Evolutionary conservation across 345 rosid genomes (phyloP).

Genomic region (Euphorbia tirucalli): DNA sequence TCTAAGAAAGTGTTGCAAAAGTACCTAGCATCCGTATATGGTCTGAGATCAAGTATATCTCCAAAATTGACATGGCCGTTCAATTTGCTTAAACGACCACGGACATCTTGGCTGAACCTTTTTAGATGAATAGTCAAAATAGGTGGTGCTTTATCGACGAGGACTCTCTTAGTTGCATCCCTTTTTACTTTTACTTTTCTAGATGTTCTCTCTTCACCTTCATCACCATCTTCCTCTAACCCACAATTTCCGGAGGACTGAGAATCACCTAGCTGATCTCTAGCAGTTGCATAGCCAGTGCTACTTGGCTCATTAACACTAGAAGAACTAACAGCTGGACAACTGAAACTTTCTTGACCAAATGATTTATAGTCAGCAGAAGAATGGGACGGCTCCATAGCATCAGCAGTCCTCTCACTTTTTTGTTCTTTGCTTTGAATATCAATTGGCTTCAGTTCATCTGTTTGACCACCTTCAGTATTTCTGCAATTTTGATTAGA

Average conservation of each 20-base stretch:
- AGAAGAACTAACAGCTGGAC: slow-evolving; percentile 33
- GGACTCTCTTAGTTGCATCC: slow-evolving; percentile 86
- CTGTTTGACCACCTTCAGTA: slow-evolving; percentile 27
- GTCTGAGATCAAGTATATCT: slow-evolving; percentile 66
- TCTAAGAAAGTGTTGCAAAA: not conserved
- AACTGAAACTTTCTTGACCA: slow-evolving; percentile 31
- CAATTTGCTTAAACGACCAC: slow-evolving; percentile 90
- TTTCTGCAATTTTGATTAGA: slow-evolving; percentile 26
- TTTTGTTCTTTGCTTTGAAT: slow-evolving; percentile 20
- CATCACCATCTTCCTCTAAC: slow-evolving; percentile 40
- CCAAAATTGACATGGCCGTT: slow-evolving; percentile 81
- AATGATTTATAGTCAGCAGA: slow-evolving; percentile 24
- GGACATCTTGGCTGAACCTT: slow-evolving; percentile 91
- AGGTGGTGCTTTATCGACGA: slow-evolving; percentile 72
- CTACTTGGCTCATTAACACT: slow-evolving; percentile 31
- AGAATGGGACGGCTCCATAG: slow-evolving; percentile 27
- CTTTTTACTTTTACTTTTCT: slow-evolving; percentile 63
- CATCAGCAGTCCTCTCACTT: slow-evolving; percentile 19
- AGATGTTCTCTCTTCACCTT: slow-evolving; percentile 40
- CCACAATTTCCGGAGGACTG: slow-evolving; percentile 34
- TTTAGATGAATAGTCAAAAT: slow-evolving; percentile 85
- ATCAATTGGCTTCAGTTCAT: slow-evolving; percentile 18
- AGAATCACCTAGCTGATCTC: slow-evolving; percentile 30
- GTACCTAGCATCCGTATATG: slow-evolving; percentile 85
- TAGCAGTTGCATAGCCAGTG: slow-evolving; percentile 18